Evolutionary conservation across 352 stramenopile genomes (phyloP).

Genomic region (Pythium coloratum): DNA sequence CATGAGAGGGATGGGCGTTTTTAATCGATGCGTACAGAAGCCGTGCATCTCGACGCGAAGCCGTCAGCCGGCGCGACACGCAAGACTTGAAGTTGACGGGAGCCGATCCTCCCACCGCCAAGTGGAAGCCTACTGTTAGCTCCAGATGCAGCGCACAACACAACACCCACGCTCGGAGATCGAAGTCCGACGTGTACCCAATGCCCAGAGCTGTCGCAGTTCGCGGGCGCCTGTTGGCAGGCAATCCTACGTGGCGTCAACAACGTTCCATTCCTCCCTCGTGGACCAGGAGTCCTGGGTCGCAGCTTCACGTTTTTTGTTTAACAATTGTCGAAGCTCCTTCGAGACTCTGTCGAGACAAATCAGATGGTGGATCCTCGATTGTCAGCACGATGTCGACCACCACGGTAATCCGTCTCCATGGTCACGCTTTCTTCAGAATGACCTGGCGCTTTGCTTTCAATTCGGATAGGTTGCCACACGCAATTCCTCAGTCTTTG

Average conservation of each 20-base stretch:
- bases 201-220: too few relatives aligned
- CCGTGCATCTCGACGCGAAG: neutral
- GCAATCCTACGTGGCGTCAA: too few relatives aligned
- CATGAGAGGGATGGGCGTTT: neutral
- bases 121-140: too few relatives aligned
- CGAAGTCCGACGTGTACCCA: too few relatives aligned
- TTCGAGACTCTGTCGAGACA: neutral
- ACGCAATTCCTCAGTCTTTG: too few relatives aligned
- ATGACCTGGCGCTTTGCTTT: too few relatives aligned
- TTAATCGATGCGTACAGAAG: constrained; percentile 1
- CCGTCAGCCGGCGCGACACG: neutral
- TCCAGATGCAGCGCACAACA: too few relatives aligned
- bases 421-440: neutral
- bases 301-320: neutral
- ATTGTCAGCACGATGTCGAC: neutral
- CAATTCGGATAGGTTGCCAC: too few relatives aligned
- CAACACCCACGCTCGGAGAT: too few relatives aligned
- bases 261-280: neutral
- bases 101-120: neutral
- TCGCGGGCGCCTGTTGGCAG: too few relatives aligned
- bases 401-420: neutral
- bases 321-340: too few relatives aligned
- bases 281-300: neutral
- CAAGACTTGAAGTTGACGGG: neutral
- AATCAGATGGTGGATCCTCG: neutral